A percentile compares a stretch with the other conserved stretches of the same genome.
These are phyloP conservation scores for Rehmannia glutinosa DNA, from an alignment of 257 asterid genomes.

Conservation along the genomic window DNA sequence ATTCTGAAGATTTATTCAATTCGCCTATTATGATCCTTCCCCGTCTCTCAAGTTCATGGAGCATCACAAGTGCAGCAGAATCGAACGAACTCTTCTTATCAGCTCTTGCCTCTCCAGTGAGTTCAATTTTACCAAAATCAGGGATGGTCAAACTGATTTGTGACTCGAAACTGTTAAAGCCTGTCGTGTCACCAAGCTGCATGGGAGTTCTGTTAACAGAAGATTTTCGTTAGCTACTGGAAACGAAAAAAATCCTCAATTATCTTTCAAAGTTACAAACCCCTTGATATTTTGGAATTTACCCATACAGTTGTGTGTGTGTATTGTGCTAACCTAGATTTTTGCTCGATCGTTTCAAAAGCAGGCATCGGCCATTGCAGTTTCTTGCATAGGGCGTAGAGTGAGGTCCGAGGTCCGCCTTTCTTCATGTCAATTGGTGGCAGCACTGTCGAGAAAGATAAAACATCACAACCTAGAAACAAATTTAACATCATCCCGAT, in stretches of 20 bases:
- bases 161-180: constrained; percentile 65
- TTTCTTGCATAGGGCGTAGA: constrained; percentile 64
- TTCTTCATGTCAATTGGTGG: constrained; percentile 62
- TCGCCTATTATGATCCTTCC: constrained; percentile 41
- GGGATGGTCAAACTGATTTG: constrained; percentile 68
- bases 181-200: constrained; percentile 43
- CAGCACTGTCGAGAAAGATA: constrained; percentile 43
- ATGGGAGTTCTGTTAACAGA: constrained; percentile 41
- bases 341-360: constrained; percentile 51
- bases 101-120: constrained; percentile 62
- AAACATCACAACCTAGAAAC: neutral
- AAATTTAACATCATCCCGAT: neutral
- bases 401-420: constrained; percentile 86
- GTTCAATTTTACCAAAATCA: constrained; percentile 44
- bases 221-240: neutral
- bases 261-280: no score
- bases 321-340: constrained; percentile 53
- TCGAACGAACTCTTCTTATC: constrained; percentile 87
- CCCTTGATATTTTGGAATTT: no score
- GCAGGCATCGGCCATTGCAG: constrained; percentile 86
- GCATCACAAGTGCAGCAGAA: constrained; percentile 77
- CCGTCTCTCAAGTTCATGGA: constrained; percentile 57
- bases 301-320: neutral
- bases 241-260: no score
- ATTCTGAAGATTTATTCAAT: neutral